phyloP scores from a whole-genome alignment of 2,329 filamentous ascomycete genomes.

The Phymatotrichopsis omnivora region DNA sequence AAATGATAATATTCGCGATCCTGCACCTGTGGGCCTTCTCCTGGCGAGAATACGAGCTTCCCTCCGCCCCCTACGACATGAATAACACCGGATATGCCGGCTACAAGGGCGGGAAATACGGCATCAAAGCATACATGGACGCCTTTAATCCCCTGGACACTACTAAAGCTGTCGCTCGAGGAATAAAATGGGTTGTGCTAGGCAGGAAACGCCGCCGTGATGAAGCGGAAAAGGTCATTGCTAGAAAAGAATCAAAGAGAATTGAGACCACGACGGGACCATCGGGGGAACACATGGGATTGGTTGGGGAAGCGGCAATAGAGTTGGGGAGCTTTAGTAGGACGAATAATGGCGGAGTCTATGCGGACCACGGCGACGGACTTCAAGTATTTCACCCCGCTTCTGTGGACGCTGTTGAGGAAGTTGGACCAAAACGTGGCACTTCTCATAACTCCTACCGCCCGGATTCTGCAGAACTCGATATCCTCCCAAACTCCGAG shows the following conservation, averaged over 20 bases:
- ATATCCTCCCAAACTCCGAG: too few relatives aligned
- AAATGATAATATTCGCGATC: constrained; percentile 72
- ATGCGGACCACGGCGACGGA: constrained; percentile 5
- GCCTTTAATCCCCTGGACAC: constrained; percentile 76
- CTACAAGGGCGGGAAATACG: constrained; percentile 45
- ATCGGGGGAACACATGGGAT: constrained; percentile 5
- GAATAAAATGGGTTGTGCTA: constrained; percentile 70
- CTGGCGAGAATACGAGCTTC: constrained; percentile 55
- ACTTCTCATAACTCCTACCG: not conserved
- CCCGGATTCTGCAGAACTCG: constrained; percentile 14
- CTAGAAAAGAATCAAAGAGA: constrained; percentile 13
- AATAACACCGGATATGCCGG: too few relatives aligned
- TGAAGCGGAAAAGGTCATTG: constrained; percentile 33
- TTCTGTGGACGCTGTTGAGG: not conserved
- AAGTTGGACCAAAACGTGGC: constrained; percentile 11
- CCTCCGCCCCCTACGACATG: too few relatives aligned
- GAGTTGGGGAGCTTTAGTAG: too few relatives aligned
- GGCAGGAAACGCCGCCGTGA: constrained; percentile 53
- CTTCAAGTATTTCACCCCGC: constrained; percentile 10
- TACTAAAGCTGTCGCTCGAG: constrained; percentile 65
- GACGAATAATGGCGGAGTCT: too few relatives aligned
- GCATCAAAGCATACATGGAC: constrained; percentile 55
- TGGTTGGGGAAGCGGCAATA: constrained; percentile 13
- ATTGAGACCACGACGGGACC: too few relatives aligned
- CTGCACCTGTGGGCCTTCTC: constrained; percentile 77